A percentile compares a stretch with the other conserved stretches of the same genome.
Conservation (phyloP, 2,329 filamentous ascomycete species). For the Botrytis sinoallii region DNA sequence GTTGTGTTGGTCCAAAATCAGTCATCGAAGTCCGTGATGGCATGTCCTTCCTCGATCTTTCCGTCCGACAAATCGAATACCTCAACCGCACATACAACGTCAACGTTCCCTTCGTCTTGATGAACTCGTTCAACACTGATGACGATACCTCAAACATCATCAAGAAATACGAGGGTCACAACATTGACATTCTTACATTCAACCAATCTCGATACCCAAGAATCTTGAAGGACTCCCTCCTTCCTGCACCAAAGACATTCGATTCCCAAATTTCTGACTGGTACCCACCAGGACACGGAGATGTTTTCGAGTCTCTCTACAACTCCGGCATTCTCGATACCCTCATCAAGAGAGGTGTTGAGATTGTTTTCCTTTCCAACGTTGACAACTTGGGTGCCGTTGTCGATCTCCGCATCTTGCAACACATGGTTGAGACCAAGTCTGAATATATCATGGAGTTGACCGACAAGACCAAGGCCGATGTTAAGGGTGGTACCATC, state of each 20-base stretch:
- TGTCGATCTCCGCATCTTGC: slow-evolving; percentile 94
- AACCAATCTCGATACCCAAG: slow-evolving; percentile 99
- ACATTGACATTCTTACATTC: slow-evolving; percentile 99
- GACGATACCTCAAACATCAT: slow-evolving; percentile 98
- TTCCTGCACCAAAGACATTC: slow-evolving; percentile 87
- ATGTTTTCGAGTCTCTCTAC: slow-evolving; percentile 99
- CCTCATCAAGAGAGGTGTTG: slow-evolving; percentile 90
- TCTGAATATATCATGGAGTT: slow-evolving; percentile 99
- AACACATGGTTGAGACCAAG: slow-evolving; percentile 98
- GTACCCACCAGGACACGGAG: slow-evolving; percentile 98
- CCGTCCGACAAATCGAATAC: slow-evolving; percentile 97
- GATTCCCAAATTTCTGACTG: slow-evolving; percentile 90
- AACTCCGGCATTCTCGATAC: slow-evolving; percentile 98
- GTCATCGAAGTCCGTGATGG: slow-evolving; percentile 99
- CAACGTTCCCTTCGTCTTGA: slow-evolving; percentile 96
- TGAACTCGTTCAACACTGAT: slow-evolving; percentile 99
- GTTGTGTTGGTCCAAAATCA: slow-evolving; percentile 97
- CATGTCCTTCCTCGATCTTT: slow-evolving; percentile 99
- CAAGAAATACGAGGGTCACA: slow-evolving; percentile 99
- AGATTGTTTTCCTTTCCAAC: slow-evolving; percentile 98
- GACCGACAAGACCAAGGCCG: slow-evolving; percentile 99
- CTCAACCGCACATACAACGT: slow-evolving; percentile 97
- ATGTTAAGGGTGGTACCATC: slow-evolving; percentile 99
- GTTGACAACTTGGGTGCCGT: slow-evolving; percentile 98
- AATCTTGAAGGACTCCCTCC: slow-evolving; percentile 96